These are phyloP conservation scores for Dujonia santamariae DNA, from an alignment of 1,139 yeast genomes.

Conservation along the genomic window DNA sequence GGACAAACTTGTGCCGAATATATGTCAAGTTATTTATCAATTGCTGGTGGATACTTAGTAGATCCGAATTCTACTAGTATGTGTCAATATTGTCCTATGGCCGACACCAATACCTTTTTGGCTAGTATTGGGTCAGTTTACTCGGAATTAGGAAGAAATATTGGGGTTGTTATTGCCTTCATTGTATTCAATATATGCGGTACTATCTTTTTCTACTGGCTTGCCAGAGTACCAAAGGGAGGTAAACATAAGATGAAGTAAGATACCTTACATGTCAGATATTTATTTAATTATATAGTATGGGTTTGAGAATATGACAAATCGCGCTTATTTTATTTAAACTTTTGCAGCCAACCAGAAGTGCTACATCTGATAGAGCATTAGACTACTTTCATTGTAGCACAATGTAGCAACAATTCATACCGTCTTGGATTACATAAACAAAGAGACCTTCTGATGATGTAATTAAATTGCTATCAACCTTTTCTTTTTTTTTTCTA, in stretches of 20 bases:
- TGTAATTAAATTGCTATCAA: too few relatives aligned
- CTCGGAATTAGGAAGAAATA: slow-evolving; percentile 61
- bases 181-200: slow-evolving; percentile 51
- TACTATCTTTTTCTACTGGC: slow-evolving; percentile 63
- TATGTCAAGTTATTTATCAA: slow-evolving; percentile 40
- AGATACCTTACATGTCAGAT: too few relatives aligned
- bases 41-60: slow-evolving; percentile 50
- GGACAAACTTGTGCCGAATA: slow-evolving; percentile 56
- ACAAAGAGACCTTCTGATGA: too few relatives aligned
- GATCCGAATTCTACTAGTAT: slow-evolving; percentile 28
- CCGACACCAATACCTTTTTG: slow-evolving; percentile 51
- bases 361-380: too few relatives aligned
- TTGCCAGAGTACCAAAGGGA: slow-evolving; percentile 71
- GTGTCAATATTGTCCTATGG: slow-evolving; percentile 53
- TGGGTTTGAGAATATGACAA: too few relatives aligned
- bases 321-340: too few relatives aligned
- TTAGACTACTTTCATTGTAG: too few relatives aligned
- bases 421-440: too few relatives aligned
- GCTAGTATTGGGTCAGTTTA: slow-evolving; percentile 37
- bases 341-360: too few relatives aligned
- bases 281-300: too few relatives aligned
- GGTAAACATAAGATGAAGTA: slow-evolving; percentile 22
- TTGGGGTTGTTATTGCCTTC: slow-evolving; percentile 51
- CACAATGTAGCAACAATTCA: too few relatives aligned
- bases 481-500: too few relatives aligned